Evolutionary conservation across 352 stramenopile species (phyloP), one percentile per base, ranked within the genome.

Genomic region (Phytopythium delawarense): DNA sequence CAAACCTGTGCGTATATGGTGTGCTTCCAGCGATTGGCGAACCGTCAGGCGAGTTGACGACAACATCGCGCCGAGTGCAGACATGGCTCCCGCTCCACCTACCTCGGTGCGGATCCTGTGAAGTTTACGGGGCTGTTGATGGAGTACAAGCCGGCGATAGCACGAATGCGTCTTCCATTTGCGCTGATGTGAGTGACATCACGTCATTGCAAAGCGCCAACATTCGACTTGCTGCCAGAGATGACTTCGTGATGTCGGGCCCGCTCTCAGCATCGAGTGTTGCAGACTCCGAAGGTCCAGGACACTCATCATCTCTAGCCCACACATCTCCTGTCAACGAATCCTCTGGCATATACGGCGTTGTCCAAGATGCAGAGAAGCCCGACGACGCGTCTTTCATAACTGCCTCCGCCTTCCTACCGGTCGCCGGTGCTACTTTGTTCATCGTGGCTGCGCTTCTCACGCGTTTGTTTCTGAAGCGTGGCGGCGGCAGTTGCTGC

Each of bases 31-130:
- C 57, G 39, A 39, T 49, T 37, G 15, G 49, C 35, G 42, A 25
- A 28, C 15, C 25, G 20, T 8, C 76, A 61, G 44, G 7, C 21
- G 23, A n/a, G 7, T 9, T 5, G 6, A 52, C 21, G 23, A 7
- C 21, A 20, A 20, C 46, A 32, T 52, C 46, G 16, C 46, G 46
- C 2, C 46, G 30, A 52, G 46, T 35, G n/a, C 72, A 86, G 46
- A 62, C 74, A 37, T 89, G 78, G 80, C 39, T 40, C 23, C 62
- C 72, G 3, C 61, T 87, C 0, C 60, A 63, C n/a, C 64, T 87
- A 2, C 78, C 80, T 63, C 80, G 65, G 0, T 89, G 80, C 56
- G 78, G 79, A 23, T 70, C 74, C 5, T 89, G 80, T 34, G 71
- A 71, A 42, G n/a, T 56, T 2, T 88, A 87, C 75, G 76, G 76